Base-by-base conservation (phyloP, 164 flowering plant species). In the Hamamelis virginiana region DNA sequence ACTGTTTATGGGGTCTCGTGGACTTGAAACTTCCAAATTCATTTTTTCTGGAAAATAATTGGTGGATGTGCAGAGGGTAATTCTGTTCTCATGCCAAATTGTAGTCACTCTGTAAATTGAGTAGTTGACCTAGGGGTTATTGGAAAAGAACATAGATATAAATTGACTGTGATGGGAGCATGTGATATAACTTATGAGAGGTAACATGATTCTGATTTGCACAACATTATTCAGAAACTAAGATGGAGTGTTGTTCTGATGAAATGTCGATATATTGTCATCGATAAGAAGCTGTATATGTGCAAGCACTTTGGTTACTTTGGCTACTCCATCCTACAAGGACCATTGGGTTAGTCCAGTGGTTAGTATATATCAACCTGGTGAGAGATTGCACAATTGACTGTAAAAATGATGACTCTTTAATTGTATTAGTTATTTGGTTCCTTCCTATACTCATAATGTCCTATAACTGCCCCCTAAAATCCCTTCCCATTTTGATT, bases 401-500 rank as follows among this genome's bases (percentile, higher is more conserved):
- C 59, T 55, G 8, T 55, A 25, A 55, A n/a, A 55, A 26, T 3
- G 21, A 18, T 19, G 9, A 19, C 21, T 52, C 22, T 11, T 56
- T 56, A 4, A 6, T 56, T 56, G 13, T 22, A 56, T 12, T 56
- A 22, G 55, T 51, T n/a, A 51, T 22, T 26, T 57, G 14, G 41
- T 33, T 6, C 41, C 6, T 16, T 15, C 21, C 23, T 22, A 4
- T 11, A 57, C 5, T 23, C 38, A 10, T 0, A 16, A 9, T 57
- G 28, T 25, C 26, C 38, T 25, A 11, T 26, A 23, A 57, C 8
- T 23, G 25, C 18, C 26, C 16, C 38, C 1, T 10, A 11, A 33
- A 33, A 33, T 33, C 41, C 41, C 60, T 27, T 65, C 57, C 44
- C 58, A 62, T 38, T 47, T 64, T 43, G 64, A 48, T 59, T 12